A percentile compares a stretch with the other conserved stretches of the same genome.
Conservation (phyloP, 2,329 filamentous ascomycete species). For the Talaromyces sp. region DNA sequence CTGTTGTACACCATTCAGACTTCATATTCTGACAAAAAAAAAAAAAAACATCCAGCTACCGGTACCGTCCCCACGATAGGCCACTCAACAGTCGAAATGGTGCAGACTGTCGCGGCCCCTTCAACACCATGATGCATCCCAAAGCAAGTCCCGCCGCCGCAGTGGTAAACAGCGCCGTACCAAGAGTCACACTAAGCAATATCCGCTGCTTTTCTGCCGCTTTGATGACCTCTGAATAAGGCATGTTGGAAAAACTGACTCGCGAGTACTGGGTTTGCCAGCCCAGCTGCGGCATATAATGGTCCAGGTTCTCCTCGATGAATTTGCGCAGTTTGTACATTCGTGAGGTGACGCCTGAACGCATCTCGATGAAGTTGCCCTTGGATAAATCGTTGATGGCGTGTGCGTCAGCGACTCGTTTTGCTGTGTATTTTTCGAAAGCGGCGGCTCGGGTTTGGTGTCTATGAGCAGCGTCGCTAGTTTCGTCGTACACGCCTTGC, state of each 20-base stretch:
- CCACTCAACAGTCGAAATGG: conserved; percentile 9
- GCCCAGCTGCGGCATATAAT: conserved; percentile 69
- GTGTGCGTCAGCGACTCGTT: conserved; percentile 72
- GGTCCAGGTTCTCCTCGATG: conserved; percentile 76
- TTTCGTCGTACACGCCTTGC: conserved; percentile 43
- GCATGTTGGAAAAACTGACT: conserved; percentile 88
- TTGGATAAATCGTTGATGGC: conserved; percentile 90
- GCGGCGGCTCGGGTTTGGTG: conserved; percentile 41
- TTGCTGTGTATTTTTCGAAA: conserved; percentile 67
- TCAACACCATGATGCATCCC: conserved; percentile 27
- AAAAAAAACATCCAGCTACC: background rate
- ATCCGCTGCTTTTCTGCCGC: conserved; percentile 65
- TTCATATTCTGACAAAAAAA: too few relatives aligned
- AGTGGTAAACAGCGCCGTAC: conserved; percentile 22
- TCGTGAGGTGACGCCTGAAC: conserved; percentile 71
- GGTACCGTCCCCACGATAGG: background rate
- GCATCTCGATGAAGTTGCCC: conserved; percentile 92
- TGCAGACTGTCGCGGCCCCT: conserved; percentile 18
- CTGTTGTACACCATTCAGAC: background rate
- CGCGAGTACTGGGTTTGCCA: conserved; percentile 91
- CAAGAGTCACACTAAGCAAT: conserved; percentile 45
- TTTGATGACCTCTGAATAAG: conserved; percentile 75
- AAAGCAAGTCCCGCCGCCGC: conserved; percentile 25
- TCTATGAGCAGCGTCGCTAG: conserved; percentile 39
- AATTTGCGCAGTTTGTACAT: conserved; percentile 76